Conservation (phyloP, 2,329 filamentous ascomycete species). For the Botrytis paeoniae region DNA sequence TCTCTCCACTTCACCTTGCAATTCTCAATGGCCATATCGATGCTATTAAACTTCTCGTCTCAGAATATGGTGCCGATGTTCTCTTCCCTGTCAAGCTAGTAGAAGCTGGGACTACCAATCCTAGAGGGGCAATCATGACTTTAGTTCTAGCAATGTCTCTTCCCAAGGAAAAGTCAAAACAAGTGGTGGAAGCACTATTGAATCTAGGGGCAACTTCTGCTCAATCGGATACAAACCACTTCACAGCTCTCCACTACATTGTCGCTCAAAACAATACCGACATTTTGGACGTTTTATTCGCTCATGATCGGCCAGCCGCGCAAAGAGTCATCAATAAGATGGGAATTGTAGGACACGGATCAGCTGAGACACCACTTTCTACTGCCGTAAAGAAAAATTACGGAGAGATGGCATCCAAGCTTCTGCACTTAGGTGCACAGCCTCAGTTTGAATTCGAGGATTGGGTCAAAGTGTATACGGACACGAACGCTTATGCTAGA, state of each 20-base stretch:
- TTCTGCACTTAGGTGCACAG: conserved; percentile 62
- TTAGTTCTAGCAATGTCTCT: conserved; percentile 66
- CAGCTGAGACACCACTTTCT: conserved; percentile 52
- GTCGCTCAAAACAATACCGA: conserved; percentile 50
- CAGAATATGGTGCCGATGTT: conserved; percentile 74
- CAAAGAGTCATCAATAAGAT: conserved; percentile 67
- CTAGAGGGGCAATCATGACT: conserved; percentile 62
- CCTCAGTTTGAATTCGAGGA: conserved; percentile 59
- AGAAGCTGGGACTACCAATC: conserved; percentile 37
- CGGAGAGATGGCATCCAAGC: conserved; percentile 50
- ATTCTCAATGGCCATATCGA: conserved; percentile 70
- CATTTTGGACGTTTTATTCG: conserved; percentile 49
- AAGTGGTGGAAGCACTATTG: conserved; percentile 64
- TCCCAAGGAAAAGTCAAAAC: conserved; percentile 58
- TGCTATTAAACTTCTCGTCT: conserved; percentile 65
- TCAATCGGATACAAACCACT: conserved; percentile 64
- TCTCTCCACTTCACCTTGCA: conserved; percentile 74
- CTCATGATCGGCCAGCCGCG: conserved; percentile 58
- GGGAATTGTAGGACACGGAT: conserved; percentile 44
- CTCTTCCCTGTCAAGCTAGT: conserved; percentile 66
- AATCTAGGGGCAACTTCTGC: conserved; percentile 68
- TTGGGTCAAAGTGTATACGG: conserved; percentile 58
- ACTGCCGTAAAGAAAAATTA: conserved; percentile 57
- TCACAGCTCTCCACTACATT: conserved; percentile 65
- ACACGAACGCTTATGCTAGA: conserved; percentile 40